Evolutionary conservation across 1,139 yeast species (phyloP), one percentile per base, ranked within the genome.

Genomic region (Kluyveromyces sp.): DNA sequence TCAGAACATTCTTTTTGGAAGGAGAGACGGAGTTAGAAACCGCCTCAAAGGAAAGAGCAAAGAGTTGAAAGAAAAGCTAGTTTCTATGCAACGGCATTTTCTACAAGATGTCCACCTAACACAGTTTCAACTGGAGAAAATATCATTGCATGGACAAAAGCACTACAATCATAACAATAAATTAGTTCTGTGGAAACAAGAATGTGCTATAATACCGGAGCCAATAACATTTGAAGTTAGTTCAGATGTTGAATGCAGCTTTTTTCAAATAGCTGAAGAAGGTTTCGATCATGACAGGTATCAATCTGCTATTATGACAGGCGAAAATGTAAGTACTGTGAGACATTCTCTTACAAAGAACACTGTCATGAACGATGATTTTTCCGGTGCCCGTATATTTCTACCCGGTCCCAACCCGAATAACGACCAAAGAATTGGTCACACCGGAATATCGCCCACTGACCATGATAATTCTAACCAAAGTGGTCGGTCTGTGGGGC

Each of bases 201-300:
- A n/a, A 15, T 16, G 8, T 7, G 12, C 8, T 25, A n/a, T n/a
- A 3, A 3, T 13, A 13, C 17, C 9, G 9, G 39, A 30, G 3
- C 39, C 39, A 3, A 35, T 35, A 17, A 35, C 39, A 3, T 25
- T 35, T 12, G 39, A 35, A 35, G 25, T 35, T 7, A 30, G 16
- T 3, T 35, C 39, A 20, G 39, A 35, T 35, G 39, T 35, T 12
- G 39, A 35, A 11, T 22, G 39, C 19, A 25, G 39, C 19, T 35
- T 35, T 16, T n/a, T 35, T 7, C 12, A 12, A 22, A 22, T 8
- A 3, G 37, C 16, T 11, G 39, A 9, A 4, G 30, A 25, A 3
- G 18, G 7, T 13, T 13, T 12, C 9, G 13, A 22, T 22, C 26
- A 22, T 9, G 26, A 22, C 9, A 22, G 26, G 9, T 22, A 22